These are phyloP conservation scores for Pseudopithomyces chartarum DNA, from an alignment of 2,329 filamentous ascomycete species.

Conservation along the genomic window DNA sequence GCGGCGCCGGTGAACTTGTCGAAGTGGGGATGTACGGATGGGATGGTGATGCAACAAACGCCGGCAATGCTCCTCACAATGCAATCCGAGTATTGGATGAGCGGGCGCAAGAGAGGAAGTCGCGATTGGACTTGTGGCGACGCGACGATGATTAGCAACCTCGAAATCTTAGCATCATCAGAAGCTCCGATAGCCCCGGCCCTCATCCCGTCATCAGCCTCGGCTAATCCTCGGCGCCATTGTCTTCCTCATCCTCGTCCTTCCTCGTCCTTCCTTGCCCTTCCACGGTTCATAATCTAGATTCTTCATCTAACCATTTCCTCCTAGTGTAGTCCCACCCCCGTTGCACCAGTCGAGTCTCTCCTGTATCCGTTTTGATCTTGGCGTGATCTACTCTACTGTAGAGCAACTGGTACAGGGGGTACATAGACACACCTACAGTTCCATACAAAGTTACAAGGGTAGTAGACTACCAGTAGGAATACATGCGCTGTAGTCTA, in stretches of 20 bases:
- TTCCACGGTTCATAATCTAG: not conserved
- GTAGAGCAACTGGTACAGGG: too few relatives aligned
- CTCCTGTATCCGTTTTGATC: too few relatives aligned
- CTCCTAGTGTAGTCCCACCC: too few relatives aligned
- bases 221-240: conserved; percentile 8
- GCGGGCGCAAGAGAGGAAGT: conserved; percentile 13
- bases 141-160: conserved; percentile 27
- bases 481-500: too few relatives aligned
- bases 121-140: conserved; percentile 16
- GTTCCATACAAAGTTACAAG: too few relatives aligned
- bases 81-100: conserved; percentile 10
- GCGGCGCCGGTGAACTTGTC: conserved; percentile 8
- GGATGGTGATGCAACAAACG: conserved; percentile 1
- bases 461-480: too few relatives aligned
- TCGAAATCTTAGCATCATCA: conserved; percentile 31
- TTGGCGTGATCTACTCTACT: too few relatives aligned
- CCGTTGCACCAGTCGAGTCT: too few relatives aligned
- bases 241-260: not conserved
- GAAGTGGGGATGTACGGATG: conserved; percentile 6
- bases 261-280: not conserved
- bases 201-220: conserved; percentile 3
- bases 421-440: too few relatives aligned
- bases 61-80: conserved; percentile 13
- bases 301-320: too few relatives aligned
- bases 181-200: conserved; percentile 28